phyloP scores from a whole-genome alignment of 2,329 filamentous ascomycete genomes.

The Escovopsis sp. region DNA sequence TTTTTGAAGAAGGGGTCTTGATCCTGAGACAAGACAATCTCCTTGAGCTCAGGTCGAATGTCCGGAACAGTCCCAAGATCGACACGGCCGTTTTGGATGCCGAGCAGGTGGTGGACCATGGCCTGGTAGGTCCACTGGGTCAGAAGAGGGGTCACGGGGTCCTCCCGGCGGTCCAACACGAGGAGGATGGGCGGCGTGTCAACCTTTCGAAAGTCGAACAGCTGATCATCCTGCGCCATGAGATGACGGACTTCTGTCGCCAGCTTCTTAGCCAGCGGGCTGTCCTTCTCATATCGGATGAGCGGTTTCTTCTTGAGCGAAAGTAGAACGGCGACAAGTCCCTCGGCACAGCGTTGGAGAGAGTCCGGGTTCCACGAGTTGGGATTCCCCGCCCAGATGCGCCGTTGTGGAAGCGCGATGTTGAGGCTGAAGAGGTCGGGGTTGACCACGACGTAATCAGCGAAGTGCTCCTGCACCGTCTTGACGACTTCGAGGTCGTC shows the following conservation, averaged over 20 bases:
- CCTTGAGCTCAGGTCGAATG: conserved; percentile 71
- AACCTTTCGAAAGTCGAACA: conserved; percentile 91
- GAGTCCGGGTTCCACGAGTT: conserved; percentile 88
- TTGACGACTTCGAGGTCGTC: conserved; percentile 97
- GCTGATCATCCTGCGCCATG: conserved; percentile 86
- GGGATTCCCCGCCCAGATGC: conserved; percentile 67
- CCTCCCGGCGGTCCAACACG: conserved; percentile 80
- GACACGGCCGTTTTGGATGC: conserved; percentile 89
- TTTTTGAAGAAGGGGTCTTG: conserved; percentile 98
- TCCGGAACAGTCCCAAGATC: conserved; percentile 75
- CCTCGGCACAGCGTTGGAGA: conserved; percentile 74
- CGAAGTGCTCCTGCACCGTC: conserved; percentile 86
- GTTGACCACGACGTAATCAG: conserved; percentile 90
- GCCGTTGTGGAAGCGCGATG: conserved; percentile 54
- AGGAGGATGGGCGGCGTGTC: conserved; percentile 90
- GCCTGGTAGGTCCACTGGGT: conserved; percentile 99
- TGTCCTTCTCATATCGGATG: conserved; percentile 87
- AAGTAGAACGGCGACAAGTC: conserved; percentile 67
- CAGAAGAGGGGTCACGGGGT: conserved; percentile 84
- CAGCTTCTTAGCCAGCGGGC: conserved; percentile 77
- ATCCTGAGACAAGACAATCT: conserved; percentile 90
- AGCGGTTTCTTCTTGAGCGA: conserved; percentile 94
- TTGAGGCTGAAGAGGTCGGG: conserved; percentile 80
- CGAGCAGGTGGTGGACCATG: conserved; percentile 96
- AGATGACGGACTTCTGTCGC: conserved; percentile 85